Percentiles rank a stretch among this genome's conserved stretches.
These are phyloP conservation scores for Coniferiporia weirii DNA, from an alignment of 1,284 basidiomycete genomes.

Conservation along the genomic window DNA sequence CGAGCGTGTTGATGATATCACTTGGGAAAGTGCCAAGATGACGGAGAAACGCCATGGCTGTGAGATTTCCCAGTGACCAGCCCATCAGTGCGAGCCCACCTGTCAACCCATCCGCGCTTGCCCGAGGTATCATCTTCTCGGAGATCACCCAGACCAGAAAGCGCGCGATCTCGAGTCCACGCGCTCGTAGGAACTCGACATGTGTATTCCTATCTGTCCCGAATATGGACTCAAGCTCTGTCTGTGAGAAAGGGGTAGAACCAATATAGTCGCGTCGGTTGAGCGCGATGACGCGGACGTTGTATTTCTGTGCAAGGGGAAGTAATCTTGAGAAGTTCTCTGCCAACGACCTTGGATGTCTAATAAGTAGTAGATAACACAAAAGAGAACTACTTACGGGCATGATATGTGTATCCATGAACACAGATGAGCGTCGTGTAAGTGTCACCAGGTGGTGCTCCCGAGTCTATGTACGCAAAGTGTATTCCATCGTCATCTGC, in stretches of 20 bases:
- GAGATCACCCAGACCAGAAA: slow-evolving; percentile 18
- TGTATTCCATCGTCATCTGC: slow-evolving; percentile 9
- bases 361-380: neutral
- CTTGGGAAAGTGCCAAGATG: neutral
- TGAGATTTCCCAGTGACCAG: slow-evolving; percentile 16
- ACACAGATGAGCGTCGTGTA: slow-evolving; percentile 17
- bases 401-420: slow-evolving; percentile 16
- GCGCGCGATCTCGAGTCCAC: slow-evolving; percentile 19
- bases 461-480: slow-evolving; percentile 17
- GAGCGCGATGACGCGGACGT: slow-evolving; percentile 22
- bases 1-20: neutral
- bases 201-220: slow-evolving; percentile 10
- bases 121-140: slow-evolving; percentile 12
- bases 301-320: slow-evolving; percentile 17
- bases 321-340: slow-evolving; percentile 19
- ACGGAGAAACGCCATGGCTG: slow-evolving; percentile 11
- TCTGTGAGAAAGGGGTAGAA: slow-evolving; percentile 20
- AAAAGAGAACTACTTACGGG: slow-evolving; percentile 9
- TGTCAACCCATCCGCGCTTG: slow-evolving; percentile 6
- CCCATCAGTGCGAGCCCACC: slow-evolving; percentile 17
- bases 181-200: slow-evolving; percentile 10
- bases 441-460: slow-evolving; percentile 2
- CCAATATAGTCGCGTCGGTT: slow-evolving; percentile 24
- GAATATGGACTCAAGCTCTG: slow-evolving; percentile 19
- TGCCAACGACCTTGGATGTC: neutral